A percentile compares a stretch with the other conserved stretches of the same genome.
Evolutionary conservation across 441 rosid species (phyloP).

Genomic region (Adansonia madagascariensis): DNA sequence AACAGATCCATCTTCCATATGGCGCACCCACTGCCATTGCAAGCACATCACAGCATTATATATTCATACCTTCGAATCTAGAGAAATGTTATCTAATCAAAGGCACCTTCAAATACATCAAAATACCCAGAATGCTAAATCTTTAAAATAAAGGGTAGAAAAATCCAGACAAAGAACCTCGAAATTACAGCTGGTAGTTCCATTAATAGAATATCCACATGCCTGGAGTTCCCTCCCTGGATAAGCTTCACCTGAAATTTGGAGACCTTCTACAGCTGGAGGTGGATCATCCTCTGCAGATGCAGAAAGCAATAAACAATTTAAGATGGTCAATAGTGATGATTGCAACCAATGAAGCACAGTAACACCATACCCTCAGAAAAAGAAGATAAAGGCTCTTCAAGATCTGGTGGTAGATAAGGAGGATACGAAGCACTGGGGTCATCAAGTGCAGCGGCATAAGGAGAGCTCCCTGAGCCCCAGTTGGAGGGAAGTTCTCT

Average conservation of each 20-base stretch:
- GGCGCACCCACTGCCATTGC: constrained; percentile 90
- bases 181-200: constrained; percentile 99
- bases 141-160: constrained; percentile 13
- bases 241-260: constrained; percentile 92
- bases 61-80: constrained; percentile 12
- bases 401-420: constrained; percentile 77
- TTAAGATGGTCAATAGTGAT: constrained; percentile 22
- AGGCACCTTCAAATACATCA: constrained; percentile 23
- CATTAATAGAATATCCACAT: constrained; percentile 85
- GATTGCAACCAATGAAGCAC: constrained; percentile 2
- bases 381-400: constrained; percentile 86
- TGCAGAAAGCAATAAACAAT: constrained; percentile 34
- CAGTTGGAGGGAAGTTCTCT: constrained; percentile 59
- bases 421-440: constrained; percentile 69
- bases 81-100: constrained; percentile 14
- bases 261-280: constrained; percentile 89
- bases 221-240: constrained; percentile 98
- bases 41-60: constrained; percentile 34
- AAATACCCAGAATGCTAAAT: constrained; percentile 14
- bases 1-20: constrained; percentile 96
- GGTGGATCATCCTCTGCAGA: constrained; percentile 94
- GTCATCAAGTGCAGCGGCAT: constrained; percentile 56
- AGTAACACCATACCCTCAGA: constrained; percentile 71
- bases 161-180: constrained; percentile 64
- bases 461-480: constrained; percentile 59